These are phyloP conservation scores for Phialemonium atrogriseum DNA, from an alignment of 2,329 filamentous ascomycete genomes.

Conservation along the genomic window DNA sequence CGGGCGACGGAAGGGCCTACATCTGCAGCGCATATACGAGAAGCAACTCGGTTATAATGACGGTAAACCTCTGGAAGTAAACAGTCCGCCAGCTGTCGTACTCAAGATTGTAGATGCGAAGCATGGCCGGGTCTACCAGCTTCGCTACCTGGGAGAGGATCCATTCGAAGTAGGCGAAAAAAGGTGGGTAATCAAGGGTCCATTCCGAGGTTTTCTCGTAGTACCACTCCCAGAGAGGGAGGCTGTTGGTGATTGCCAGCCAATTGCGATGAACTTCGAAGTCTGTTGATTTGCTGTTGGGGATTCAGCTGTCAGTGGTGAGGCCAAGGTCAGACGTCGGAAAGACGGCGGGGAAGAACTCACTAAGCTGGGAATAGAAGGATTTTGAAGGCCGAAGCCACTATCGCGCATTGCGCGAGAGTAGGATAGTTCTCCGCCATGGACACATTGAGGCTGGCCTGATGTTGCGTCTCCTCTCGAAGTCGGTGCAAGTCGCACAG, in stretches of 20 bases:
- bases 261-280: slow-evolving; percentile 99
- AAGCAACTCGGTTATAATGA: slow-evolving; percentile 77
- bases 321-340: not conserved
- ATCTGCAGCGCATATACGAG: slow-evolving; percentile 74
- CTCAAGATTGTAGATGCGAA: slow-evolving; percentile 69
- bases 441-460: too few relatives aligned
- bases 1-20: slow-evolving; percentile 28
- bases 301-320: slow-evolving; percentile 5
- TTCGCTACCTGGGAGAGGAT: slow-evolving; percentile 71
- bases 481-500: too few relatives aligned
- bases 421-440: slow-evolving; percentile 83
- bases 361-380: slow-evolving; percentile 93
- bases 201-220: slow-evolving; percentile 97
- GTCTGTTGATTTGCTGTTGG: slow-evolving; percentile 84
- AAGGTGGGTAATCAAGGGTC: slow-evolving; percentile 97
- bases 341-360: slow-evolving; percentile 26
- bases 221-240: slow-evolving; percentile 88
- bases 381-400: slow-evolving; percentile 82
- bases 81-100: slow-evolving; percentile 92
- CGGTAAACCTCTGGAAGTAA: slow-evolving; percentile 86
- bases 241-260: slow-evolving; percentile 88
- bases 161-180: slow-evolving; percentile 98
- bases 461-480: too few relatives aligned
- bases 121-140: slow-evolving; percentile 72
- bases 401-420: slow-evolving; percentile 78